Base-by-base conservation (phyloP, 2,329 filamentous ascomycete species). In the Aspergillus cejpii region DNA sequence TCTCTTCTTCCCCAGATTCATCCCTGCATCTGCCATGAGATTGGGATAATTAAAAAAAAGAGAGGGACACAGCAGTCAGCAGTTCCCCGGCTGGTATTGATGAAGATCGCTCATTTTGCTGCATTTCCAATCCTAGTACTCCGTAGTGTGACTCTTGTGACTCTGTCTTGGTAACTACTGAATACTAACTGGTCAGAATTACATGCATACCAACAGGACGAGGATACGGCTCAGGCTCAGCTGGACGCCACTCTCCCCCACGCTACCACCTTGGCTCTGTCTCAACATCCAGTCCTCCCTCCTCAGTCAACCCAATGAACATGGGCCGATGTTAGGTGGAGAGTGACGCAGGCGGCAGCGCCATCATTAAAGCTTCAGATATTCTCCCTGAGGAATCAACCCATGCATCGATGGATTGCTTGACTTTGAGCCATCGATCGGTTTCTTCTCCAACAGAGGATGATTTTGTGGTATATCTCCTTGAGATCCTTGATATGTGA, bases 161-260 rank as follows among this genome's bases (percentile, higher is more conserved):
- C n/a, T n/a, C n/a, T 17, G n/a, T 2, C 14, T 34, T 34, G 8
- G 31, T 6, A 29, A 33, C 20, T 39, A 40, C 24, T n/a, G n/a
- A 46, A 41, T 43, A 34, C 43, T 49, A 41, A 43, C 37, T 43
- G 38, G 49, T 34, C 15, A 34, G 31, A 42, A 53, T 53, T 53
- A 50, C 50, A 44, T 53, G 48, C 52, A 54, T 54, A 41, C 50
- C 37, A 48, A 5, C 7, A 20, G 50, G 48, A 53, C 48, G 8
- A 4, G 45, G 47, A 50, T 44, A 54, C 48, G 48, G 48, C 52
- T 53, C 45, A 31, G 41, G 45, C 51, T 56, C 53, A 56, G 53
- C 50, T 56, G 48, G 48, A 51, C 52, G 49, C 53, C 51, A 50
- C 39, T 15, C 17, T 23, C 43, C 49, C 51, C 45, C 53, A 50